Evolutionary conservation across 768 basidiomycete genomes (phyloP), one percentile per base, ranked within the genome.

Genomic region (Pulveroboletus sp.): DNA sequence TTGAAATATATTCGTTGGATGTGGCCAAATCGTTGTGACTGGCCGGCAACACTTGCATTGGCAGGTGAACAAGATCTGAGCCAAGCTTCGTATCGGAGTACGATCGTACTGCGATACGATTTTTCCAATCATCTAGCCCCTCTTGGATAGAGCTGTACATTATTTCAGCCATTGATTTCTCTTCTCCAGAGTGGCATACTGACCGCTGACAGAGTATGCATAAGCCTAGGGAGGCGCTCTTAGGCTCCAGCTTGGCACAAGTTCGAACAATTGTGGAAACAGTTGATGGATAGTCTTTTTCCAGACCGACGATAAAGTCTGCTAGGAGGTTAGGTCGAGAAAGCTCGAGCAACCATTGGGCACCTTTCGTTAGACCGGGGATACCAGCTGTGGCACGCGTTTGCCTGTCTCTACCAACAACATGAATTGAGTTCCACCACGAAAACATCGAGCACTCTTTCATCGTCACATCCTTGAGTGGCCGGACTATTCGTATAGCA

Each of bases 231-330:
- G 80, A 69, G 3, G 67, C 71, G 45, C 77, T 66, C 62, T 86
- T 90, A 0, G 90, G 81, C 9, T 81, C 75, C 23, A 93, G 67
- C 66, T 93, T 93, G 6, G 76, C 82, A 58, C 87, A 89, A 1
- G 90, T 92, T 31, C 86, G 79, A 20, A 82, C 82, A 42, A 93
- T 87, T 0, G 90, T 82, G 8, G 88, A 90, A 11, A 92, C 90
- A 0, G 90, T 93, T 0, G 90, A 89, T 4, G 90, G 90, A 63
- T 86, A 93, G 63, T 91, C 84, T 43, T 76, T 80, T 66, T 93
- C 90, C 24, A 93, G 62, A 3, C 88, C 84, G 17, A 85, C 67
- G 48, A 93, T 87, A 57, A 92, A 93, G 62, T 84, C 90, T 90
- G 47, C 11, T 11, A 32, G 40, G 33, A 14, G 24, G 7, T 8